Evolutionary conservation across 805 yeast genomes (phyloP), one percentile per base, ranked within the genome.

Genomic region (Saccharomycopsis sp.): DNA sequence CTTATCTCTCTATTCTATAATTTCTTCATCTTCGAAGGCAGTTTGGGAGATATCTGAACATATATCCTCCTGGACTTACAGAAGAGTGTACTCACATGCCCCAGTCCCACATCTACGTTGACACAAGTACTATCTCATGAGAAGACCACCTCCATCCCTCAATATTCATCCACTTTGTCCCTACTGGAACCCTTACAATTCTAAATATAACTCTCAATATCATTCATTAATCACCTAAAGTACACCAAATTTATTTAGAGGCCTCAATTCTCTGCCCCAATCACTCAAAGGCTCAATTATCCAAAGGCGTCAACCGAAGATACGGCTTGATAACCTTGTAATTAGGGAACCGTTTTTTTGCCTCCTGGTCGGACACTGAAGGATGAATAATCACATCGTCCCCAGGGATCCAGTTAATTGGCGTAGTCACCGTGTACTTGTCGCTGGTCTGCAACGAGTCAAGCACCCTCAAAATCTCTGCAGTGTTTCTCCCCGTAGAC

Each of bases 331-430:
- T 72, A 52, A 77, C 72, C 64, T 81, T 74, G 76, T 81, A 82
- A 58, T 82, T 80, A 54, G 87, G 87, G 71, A 83, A 84, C 68
- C 79, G 70, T 52, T 74, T 75, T 69, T 77, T 77, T 47, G 89
- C 89, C 63, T 77, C 83, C 37, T 76, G 82, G 65, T 84, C 80
- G 16, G 81, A 73, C 34, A 84, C 82, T 41, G 80, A 73, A 54
- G 89, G 89, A 56, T 85, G 88, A 60, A 85, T 82, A 63, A 85
- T 84, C 51, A 85, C 89, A 70, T 85, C 89, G 61, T 84, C 82
- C 61, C 89, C 90, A 48, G 80, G 82, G 62, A 80, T 79, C 91
- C 90, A 85, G 74, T 85, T 81, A 58, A 81, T 79, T 57, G 91
- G 90, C 24, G 90, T 85, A 56, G 85, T 84, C 61, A 84, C 72